Evolutionary conservation across 371 early-diverging fungal species (phyloP), one percentile per base, ranked within the genome.

Genomic region (Scutellospora calospora): DNA sequence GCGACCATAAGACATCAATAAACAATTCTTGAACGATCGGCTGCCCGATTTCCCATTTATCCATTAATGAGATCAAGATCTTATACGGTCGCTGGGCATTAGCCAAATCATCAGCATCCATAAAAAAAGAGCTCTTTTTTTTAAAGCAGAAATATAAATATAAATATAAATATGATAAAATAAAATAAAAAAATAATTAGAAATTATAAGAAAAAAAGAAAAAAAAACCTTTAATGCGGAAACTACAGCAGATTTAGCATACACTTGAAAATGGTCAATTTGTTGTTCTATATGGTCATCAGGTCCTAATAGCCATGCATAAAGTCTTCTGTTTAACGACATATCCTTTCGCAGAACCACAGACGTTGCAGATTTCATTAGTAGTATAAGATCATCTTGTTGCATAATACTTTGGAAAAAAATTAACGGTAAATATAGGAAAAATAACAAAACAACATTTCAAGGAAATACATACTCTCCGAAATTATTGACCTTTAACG

Each of bases 301-400:
- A 35, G 74, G 84, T 76, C 94, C 96, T 33, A 96, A 85, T 3
- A 97, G 84, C 98, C 97, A 97, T 5, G 96, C 90, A 85, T 96
- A 97, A 33, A 97, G 86, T 51, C 98, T 87, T 63, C 97, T 86
- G 80, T 96, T 98, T 29, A 98, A 89, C 2, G 97, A 96, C 97
- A 98, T 97, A 83, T 98, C 98, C 83, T 94, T 95, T 49, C 95
- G 88, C 73, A 97, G 82, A 16, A 97, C 96, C 31, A 97, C 96
- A 1, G 90, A 87, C 0, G 95, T 85, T 0, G 96, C 96, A 2
- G 93, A 86, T 54, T 86, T 85, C 82, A 94, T 88, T 45, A 98
- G 84, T 29, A 92, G 81, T 5, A 88, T 87, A 8, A 92, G 76
- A 81, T 95, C 94, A n/a, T 87, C 87, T 68, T 89, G 86, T 4